Percentiles rank a stretch among this genome's conserved stretches.
Conservation (phyloP, 176 grass and related monocot genomes). For the Oryza officinalis region DNA sequence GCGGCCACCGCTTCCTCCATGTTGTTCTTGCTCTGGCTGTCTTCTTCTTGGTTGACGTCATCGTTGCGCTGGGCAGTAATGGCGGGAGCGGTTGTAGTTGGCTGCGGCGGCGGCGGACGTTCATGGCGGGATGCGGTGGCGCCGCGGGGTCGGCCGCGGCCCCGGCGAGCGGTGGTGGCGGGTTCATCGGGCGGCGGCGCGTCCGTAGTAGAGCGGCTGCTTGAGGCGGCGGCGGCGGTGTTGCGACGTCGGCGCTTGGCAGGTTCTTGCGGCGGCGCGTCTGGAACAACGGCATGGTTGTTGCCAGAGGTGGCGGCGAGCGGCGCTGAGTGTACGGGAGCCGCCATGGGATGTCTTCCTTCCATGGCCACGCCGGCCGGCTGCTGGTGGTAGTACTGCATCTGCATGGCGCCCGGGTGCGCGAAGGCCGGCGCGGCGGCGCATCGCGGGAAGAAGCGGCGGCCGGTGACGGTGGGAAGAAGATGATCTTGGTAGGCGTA, state of each 20-base stretch:
- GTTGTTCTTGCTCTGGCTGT: background rate
- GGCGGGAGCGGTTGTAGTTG: background rate
- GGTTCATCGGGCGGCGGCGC: background rate
- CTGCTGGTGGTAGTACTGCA: background rate
- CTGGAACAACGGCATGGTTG: background rate
- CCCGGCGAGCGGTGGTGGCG: background rate
- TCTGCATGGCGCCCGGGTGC: background rate
- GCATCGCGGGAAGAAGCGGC: too few species aligned
- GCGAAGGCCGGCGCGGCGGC: too few species aligned
- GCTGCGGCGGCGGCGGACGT: too few species aligned
- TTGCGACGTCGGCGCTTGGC: background rate
- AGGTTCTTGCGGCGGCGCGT: background rate
- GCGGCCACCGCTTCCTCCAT: background rate
- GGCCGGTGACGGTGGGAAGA: too few species aligned
- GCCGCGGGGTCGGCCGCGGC: background rate
- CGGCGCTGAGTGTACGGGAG: background rate
- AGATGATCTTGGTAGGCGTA: too few species aligned
- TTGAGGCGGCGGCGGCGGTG: background rate
- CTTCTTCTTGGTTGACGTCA: too few species aligned
- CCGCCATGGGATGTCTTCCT: too few species aligned
- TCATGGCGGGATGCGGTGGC: background rate
- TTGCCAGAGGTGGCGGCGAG: background rate
- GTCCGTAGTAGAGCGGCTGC: too few species aligned
- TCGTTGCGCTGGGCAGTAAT: background rate
- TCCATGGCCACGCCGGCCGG: background rate